These are phyloP conservation scores for Termitomyces sp. DNA, from an alignment of 1,284 basidiomycete species.

Conservation along the genomic window DNA sequence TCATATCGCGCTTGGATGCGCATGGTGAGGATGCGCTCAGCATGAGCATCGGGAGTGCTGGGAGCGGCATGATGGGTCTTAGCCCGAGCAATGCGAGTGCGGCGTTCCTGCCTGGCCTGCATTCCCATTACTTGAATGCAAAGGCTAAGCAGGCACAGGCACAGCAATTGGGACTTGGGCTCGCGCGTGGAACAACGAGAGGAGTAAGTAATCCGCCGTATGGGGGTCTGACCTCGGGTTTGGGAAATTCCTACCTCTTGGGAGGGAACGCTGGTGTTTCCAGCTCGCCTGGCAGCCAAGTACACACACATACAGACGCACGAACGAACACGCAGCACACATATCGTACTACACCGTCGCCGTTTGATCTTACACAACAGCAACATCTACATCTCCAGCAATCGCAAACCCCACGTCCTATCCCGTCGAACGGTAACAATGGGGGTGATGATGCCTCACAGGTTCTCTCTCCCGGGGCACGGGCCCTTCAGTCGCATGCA, in stretches of 20 bases:
- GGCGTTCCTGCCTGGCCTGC: conserved; percentile 67
- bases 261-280: conserved; percentile 20
- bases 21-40: conserved; percentile 26
- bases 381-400: conserved; percentile 23
- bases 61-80: conserved; percentile 24
- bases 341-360: conserved; percentile 33
- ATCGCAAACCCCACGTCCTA: conserved; percentile 23
- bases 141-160: conserved; percentile 38
- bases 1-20: conserved; percentile 25
- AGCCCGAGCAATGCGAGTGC: conserved; percentile 70
- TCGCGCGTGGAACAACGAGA: conserved; percentile 24
- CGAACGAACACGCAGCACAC: conserved; percentile 27
- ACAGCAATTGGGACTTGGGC: conserved; percentile 22
- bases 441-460: conserved; percentile 16
- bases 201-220: conserved; percentile 26
- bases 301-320: conserved; percentile 25
- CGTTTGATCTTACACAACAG: conserved; percentile 40
- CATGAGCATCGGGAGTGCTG: conserved; percentile 31
- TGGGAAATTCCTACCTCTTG: conserved; percentile 18
- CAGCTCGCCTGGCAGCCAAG: conserved; percentile 24
- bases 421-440: conserved; percentile 20
- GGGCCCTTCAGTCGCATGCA: conserved; percentile 72
- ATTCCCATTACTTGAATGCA: conserved; percentile 52
- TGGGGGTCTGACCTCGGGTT: conserved; percentile 7
- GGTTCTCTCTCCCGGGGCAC: conserved; percentile 55